phyloP scores from a whole-genome alignment of 2,329 filamentous ascomycete species.

The Aureobasidium sp. region DNA sequence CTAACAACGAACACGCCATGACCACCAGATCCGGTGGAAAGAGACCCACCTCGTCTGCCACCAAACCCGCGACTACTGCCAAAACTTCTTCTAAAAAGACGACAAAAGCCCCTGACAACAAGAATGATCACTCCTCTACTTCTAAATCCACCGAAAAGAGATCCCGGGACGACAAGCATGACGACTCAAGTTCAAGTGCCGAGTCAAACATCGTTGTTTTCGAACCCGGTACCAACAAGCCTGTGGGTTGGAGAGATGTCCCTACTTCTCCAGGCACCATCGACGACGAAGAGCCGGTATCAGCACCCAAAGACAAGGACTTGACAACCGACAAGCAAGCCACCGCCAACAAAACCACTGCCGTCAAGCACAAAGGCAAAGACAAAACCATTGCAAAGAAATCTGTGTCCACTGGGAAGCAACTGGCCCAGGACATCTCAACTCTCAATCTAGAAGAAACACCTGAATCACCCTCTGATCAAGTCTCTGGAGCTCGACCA shows the following conservation, averaged over 20 bases:
- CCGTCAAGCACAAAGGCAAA: background rate
- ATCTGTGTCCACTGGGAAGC: background rate
- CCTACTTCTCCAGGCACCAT: background rate
- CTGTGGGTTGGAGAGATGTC: too few species aligned
- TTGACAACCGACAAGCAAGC: background rate
- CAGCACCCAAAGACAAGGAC: background rate
- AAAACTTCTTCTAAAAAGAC: background rate
- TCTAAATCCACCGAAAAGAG: background rate
- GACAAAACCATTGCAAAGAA: background rate
- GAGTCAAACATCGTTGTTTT: background rate
- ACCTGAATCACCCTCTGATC: background rate
- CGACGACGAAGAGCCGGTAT: background rate
- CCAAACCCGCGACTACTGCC: background rate
- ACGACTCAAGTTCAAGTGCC: background rate
- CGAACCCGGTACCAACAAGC: background rate
- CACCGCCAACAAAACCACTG: background rate
- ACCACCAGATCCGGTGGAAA: background rate
- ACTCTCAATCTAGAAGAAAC: background rate
- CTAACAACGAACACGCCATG: background rate
- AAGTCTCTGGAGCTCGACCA: background rate
- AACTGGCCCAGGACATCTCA: background rate
- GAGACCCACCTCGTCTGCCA: too few species aligned
- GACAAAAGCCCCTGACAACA: background rate
- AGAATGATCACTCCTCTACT: background rate
- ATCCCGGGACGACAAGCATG: background rate